These are phyloP conservation scores for Hypoxylon lenormandii DNA, from an alignment of 495 filamentous ascomycete genomes.

Conservation along the genomic window DNA sequence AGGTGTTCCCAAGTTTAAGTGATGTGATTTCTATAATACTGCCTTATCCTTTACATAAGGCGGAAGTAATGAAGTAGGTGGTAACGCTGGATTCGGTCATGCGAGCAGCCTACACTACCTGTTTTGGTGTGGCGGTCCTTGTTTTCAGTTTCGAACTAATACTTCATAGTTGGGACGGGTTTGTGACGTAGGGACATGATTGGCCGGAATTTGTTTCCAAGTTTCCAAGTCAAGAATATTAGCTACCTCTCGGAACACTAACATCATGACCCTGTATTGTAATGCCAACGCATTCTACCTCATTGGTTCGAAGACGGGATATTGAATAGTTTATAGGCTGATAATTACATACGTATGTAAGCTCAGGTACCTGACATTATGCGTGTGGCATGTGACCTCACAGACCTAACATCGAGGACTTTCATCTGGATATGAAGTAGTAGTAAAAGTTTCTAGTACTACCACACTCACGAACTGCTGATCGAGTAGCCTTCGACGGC, in stretches of 20 bases:
- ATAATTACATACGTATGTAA: neutral
- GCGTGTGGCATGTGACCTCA: slow-evolving; percentile 10
- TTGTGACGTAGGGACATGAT: slow-evolving; percentile 27
- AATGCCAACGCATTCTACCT: neutral
- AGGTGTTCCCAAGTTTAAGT: too few species aligned
- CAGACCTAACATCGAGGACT: neutral
- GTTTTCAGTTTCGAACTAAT: slow-evolving; percentile 1
- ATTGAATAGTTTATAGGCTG: too few species aligned
- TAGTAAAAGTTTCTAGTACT: too few species aligned
- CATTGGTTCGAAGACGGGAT: neutral
- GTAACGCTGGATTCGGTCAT: slow-evolving; percentile 4
- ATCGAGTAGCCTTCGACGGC: too few species aligned
- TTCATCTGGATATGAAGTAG: neutral
- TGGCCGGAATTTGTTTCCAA: slow-evolving; percentile 10
- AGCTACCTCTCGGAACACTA: neutral
- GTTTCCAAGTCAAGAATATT: neutral
- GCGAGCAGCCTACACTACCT: slow-evolving; percentile 2
- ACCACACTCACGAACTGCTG: too few species aligned
- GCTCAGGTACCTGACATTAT: neutral
- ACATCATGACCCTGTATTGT: neutral
- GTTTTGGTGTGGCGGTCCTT: neutral
- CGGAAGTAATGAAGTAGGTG: neutral
- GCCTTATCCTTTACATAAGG: neutral
- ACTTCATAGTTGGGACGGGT: neutral
- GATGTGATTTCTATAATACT: too few species aligned